Evolutionary conservation across 768 basidiomycete species (phyloP), one percentile per base, ranked within the genome.

Genomic region (Lactifluus hygrophoroides): DNA sequence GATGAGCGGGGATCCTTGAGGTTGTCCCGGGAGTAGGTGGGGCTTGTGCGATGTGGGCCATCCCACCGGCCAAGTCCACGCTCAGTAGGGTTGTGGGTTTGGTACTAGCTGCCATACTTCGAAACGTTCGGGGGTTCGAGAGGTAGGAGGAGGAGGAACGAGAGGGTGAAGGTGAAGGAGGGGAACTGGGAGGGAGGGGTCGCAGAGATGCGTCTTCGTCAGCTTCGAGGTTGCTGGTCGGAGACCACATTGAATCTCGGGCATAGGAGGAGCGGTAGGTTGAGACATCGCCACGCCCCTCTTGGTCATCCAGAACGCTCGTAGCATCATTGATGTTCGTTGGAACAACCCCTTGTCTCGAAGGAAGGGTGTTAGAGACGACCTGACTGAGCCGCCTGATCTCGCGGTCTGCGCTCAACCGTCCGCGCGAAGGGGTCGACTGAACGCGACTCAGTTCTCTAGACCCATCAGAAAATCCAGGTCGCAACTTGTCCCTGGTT

Each of bases 71-170:
- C 25, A 92, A 70, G 66, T 97, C 94, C 61, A 95, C 82, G 64
- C 89, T 92, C n/a, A 96, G 76, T 25, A 97, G 72, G 0, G 94
- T 98, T 5, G 94, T 98, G 2, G 93, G 94, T 70, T 96, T 96
- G 13, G 94, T 98, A 66, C 88, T 90, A 6, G 88, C 90, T 27
- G 86, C 82, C 66, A 86, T 85, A 67, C 88, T 90, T 66, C 82
- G 79, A 71, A 92, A 90, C 0, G 89, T 91, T 54, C 85, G 80
- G 16, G 89, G 80, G 65, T 89, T 80, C 5, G 90, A 90, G 27
- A 90, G 79, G 70, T 90, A 87, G 1, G 88, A 90, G 0, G 88
- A 89, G 1, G 89, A 91, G 2, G 86, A 91, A 54, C 80, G 83
- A 2, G 89, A 92, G 3, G 86, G 90, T 0, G 90, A 86, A 4